A percentile compares a stretch with the other conserved stretches of the same genome.
Evolutionary conservation across 768 basidiomycete species (phyloP).

Genomic region (Cystofilobasidium macerans): DNA sequence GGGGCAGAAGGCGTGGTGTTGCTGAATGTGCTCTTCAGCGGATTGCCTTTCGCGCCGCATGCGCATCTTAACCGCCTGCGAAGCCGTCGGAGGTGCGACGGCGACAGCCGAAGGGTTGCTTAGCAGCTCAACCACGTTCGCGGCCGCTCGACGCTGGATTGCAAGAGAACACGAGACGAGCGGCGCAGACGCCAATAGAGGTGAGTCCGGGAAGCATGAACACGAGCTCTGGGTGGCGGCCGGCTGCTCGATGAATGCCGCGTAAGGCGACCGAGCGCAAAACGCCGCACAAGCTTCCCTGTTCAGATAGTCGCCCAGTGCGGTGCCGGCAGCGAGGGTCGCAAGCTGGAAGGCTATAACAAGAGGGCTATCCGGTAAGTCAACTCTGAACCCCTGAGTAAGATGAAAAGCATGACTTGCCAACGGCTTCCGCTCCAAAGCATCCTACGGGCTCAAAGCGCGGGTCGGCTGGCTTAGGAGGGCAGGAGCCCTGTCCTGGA

Average conservation of each 20-base stretch:
- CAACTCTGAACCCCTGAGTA: no score
- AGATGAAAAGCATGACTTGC: no score
- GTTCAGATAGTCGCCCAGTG: neutral
- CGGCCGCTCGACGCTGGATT: neutral
- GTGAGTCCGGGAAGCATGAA: neutral
- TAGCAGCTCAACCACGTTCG: neutral
- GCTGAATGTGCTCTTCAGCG: neutral
- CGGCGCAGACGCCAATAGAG: neutral
- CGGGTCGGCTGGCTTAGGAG: neutral
- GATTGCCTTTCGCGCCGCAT: neutral
- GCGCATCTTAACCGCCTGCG: neutral
- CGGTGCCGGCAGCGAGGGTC: neutral
- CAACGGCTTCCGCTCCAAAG: neutral
- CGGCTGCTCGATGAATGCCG: neutral
- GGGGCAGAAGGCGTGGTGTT: constrained; percentile 3
- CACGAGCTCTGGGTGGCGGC: neutral
- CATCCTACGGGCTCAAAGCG: neutral
- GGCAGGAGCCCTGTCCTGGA: neutral
- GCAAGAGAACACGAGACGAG: neutral
- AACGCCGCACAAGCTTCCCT: neutral
- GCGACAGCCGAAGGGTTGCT: neutral
- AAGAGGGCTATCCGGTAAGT: no score
- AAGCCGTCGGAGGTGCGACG: neutral
- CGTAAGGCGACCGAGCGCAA: neutral
- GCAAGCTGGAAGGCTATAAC: neutral